phyloP scores from a whole-genome alignment of 768 basidiomycete species.

The Myochromella boudieri region DNA sequence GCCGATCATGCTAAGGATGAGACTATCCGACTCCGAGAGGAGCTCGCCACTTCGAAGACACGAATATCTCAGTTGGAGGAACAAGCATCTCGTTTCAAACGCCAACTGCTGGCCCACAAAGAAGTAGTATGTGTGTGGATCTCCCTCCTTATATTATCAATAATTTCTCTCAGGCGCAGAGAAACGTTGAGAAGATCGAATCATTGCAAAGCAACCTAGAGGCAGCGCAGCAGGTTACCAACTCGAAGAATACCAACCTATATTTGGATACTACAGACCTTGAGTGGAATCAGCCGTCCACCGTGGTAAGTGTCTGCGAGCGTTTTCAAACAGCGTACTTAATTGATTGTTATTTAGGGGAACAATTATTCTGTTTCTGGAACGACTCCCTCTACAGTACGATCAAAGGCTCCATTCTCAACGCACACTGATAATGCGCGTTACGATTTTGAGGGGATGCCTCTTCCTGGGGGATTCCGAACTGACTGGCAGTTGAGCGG shows the following conservation, averaged over 20 bases:
- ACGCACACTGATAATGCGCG: constrained; percentile 2
- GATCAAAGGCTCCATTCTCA: background rate
- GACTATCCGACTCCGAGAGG: constrained; percentile 18
- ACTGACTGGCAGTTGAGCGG: constrained; percentile 33
- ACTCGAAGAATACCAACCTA: too few species aligned
- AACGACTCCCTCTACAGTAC: background rate
- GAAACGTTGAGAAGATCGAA: constrained; percentile 10
- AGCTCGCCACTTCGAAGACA: constrained; percentile 16
- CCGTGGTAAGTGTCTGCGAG: too few species aligned
- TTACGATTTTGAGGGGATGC: constrained; percentile 39
- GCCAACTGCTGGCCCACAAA: constrained; percentile 24
- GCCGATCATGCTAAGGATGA: constrained; percentile 28
- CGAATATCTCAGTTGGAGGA: constrained; percentile 24
- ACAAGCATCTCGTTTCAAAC: constrained; percentile 29
- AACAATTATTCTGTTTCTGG: background rate
- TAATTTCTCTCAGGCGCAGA: constrained; percentile 5
- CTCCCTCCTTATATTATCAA: background rate
- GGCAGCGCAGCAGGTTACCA: too few species aligned
- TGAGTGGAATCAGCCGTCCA: background rate
- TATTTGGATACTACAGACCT: constrained; percentile 12
- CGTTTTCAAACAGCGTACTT: too few species aligned
- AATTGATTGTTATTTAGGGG: background rate
- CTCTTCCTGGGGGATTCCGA: constrained; percentile 31
- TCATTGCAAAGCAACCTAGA: constrained; percentile 15
- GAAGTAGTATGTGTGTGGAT: constrained; percentile 7